Evolutionary conservation across 2,329 filamentous ascomycete species (phyloP).

Genomic region (Daldinia sp.): DNA sequence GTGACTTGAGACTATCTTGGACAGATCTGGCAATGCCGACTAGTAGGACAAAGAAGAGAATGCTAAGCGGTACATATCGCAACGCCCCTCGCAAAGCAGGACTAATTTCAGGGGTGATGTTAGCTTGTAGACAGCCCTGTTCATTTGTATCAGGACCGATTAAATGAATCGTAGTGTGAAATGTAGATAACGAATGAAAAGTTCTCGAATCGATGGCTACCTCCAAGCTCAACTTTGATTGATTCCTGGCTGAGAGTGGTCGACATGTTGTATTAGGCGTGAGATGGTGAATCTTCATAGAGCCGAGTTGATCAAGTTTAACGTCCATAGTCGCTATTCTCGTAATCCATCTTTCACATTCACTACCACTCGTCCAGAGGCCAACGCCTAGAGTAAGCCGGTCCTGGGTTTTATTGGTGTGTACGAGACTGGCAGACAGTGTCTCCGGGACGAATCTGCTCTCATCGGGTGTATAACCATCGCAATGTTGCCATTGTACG

Average conservation of each 20-base stretch:
- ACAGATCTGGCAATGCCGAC: neutral
- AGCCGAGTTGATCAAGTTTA: neutral
- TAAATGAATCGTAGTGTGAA: constrained; percentile 2
- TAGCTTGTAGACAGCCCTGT: constrained; percentile 4
- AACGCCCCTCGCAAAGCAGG: constrained; percentile 22
- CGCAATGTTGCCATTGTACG: constrained; percentile 1
- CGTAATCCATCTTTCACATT: neutral
- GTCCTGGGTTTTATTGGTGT: neutral
- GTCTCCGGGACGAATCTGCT: neutral
- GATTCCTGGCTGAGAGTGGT: neutral
- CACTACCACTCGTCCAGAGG: neutral
- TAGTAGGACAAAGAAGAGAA: neutral
- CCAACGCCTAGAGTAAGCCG: neutral
- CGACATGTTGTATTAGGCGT: neutral
- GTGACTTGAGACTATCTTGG: neutral
- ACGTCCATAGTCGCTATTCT: neutral
- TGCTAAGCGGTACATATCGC: constrained; percentile 22
- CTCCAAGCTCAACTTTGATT: neutral
- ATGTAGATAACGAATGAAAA: neutral
- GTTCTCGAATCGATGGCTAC: neutral
- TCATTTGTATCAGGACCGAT: neutral
- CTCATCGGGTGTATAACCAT: neutral
- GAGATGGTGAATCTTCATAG: neutral
- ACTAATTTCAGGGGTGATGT: constrained; percentile 12
- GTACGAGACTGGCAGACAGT: neutral